Evolutionary conservation across 345 rosid genomes (phyloP), one percentile per base, ranked within the genome.

Genomic region (Cochlearia excelsa): DNA sequence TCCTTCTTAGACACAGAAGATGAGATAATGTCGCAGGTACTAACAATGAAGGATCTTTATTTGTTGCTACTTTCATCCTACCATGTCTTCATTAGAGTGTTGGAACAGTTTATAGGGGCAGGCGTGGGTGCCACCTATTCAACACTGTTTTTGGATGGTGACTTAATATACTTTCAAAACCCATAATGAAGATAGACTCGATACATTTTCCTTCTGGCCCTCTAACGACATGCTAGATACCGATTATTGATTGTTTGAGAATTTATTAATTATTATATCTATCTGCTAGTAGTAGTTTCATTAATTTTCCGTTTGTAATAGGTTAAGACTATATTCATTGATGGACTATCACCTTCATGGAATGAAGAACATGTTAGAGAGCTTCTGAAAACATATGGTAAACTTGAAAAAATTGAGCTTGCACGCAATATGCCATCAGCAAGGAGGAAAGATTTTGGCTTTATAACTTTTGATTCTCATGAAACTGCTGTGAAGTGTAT

Each of bases 361-460:
- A 94, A 84, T 69, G 99, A 93, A 73, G 95, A 93, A 67, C 83
- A 63, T 67, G 90, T 93, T 41, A 76, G 80, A 27, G 82, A 82
- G 41, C 75, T 87, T 47, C 67, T 89, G 30, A 87, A 83, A 79
- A 74, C 58, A 54, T 87, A 82, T 70, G 99, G 99, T 31, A 80
- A 78, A 66, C 69, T 93, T 64, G 97, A 84, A 66, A 93, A 87
- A 79, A 58, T 93, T 62, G 99, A 93, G 78, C 99, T 93, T 83
- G 95, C 99, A 1, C 81, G 97, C 53, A 93, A 87, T 56, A 89
- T 93, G 99, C 97, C 97, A 63, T 85, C 94, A 70, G 99, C 97
- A 26, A 84, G 80, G 82, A 82, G 99, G 74, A 90, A 82, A 78
- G 97, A 93, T 79, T 93, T 87, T 66, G 99, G 99, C 59, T 93